Conservation (phyloP, 768 basidiomycete genomes). For the Boletus barrowsii region DNA sequence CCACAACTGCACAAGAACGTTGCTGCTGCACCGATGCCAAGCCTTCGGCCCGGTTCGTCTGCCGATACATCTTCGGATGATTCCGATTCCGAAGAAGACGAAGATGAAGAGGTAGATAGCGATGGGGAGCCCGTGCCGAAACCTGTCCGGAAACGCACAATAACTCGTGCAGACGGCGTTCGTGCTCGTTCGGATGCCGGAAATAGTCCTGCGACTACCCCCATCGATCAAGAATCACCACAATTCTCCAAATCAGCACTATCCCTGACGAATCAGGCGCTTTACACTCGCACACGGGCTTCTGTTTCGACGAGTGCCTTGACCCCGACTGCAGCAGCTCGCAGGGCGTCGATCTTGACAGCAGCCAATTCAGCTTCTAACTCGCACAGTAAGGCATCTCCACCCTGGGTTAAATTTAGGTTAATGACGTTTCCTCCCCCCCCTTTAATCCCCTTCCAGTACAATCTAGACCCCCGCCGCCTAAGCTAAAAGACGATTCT, state of each 20-base stretch:
- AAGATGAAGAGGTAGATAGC: conserved; percentile 36
- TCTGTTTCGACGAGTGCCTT: conserved; percentile 60
- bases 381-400: conserved; percentile 28
- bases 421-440: not conserved
- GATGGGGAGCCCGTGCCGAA: conserved; percentile 34
- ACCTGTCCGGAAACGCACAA: conserved; percentile 34
- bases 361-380: conserved; percentile 29
- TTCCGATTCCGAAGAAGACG: conserved; percentile 36
- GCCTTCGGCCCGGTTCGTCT: conserved; percentile 13
- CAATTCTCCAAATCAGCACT: conserved; percentile 17
- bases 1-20: conserved; percentile 12
- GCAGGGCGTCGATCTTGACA: conserved; percentile 44
- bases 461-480: not conserved
- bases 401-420: not conserved
- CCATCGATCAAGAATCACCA: conserved; percentile 4
- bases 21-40: conserved; percentile 5
- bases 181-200: conserved; percentile 19
- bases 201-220: conserved; percentile 8
- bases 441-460: not conserved
- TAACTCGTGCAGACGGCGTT: conserved; percentile 20
- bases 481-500: conserved; percentile 10
- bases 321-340: conserved; percentile 48
- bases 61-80: conserved; percentile 32
- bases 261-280: conserved; percentile 27
- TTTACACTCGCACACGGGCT: conserved; percentile 39